Evolutionary conservation across 495 filamentous ascomycete species (phyloP).

Genomic region (Penicillium ucsense): DNA sequence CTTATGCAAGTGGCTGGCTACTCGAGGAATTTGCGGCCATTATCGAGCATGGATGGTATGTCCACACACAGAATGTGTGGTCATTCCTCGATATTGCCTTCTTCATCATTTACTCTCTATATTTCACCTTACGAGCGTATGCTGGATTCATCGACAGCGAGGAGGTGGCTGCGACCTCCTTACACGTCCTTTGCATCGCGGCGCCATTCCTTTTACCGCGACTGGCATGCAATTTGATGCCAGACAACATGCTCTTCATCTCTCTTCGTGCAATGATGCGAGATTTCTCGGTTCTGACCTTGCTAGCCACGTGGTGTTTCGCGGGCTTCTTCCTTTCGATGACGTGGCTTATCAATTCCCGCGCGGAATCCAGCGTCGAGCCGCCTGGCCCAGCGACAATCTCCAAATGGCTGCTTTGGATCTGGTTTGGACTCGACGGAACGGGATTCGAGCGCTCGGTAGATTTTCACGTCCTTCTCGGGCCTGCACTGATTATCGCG

Average conservation of each 20-base stretch:
- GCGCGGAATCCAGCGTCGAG: not conserved
- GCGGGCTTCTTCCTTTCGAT: not conserved
- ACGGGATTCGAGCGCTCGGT: not conserved
- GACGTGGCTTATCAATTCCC: not conserved
- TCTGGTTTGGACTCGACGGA: not conserved
- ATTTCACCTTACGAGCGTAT: not conserved
- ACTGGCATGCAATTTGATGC: not conserved
- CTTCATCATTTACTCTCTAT: not conserved
- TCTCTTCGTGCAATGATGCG: not conserved
- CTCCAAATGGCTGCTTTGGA: not conserved
- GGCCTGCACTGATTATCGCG: not conserved
- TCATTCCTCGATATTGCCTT: not conserved
- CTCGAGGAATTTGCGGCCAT: not conserved
- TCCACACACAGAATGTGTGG: not conserved
- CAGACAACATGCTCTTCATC: not conserved
- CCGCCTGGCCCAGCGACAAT: not conserved
- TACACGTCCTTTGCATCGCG: not conserved
- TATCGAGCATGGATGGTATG: not conserved
- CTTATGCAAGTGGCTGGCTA: not conserved
- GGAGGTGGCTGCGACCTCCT: not conserved
- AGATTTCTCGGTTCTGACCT: not conserved
- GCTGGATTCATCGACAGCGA: not conserved
- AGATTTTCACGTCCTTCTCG: not conserved
- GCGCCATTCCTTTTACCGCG: not conserved
- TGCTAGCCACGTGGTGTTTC: not conserved